phyloP scores from a whole-genome alignment of 305 asterid species.

The Ajuga reptans region DNA sequence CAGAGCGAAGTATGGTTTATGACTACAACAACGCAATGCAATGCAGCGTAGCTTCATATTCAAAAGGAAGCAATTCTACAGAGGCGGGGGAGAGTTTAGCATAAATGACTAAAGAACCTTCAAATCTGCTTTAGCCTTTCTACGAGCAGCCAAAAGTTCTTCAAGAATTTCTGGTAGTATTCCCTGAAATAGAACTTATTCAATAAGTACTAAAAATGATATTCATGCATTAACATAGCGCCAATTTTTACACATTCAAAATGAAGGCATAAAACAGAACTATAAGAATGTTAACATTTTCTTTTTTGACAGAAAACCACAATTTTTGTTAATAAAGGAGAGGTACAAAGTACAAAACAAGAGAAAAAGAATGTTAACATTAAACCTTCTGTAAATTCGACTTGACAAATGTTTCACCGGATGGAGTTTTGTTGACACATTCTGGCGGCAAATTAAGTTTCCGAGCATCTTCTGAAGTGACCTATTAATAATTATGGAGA shows the following conservation, averaged over 20 bases:
- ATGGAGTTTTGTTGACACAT: conserved; percentile 79
- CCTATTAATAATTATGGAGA: conserved; percentile 40
- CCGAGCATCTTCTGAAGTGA: conserved; percentile 70
- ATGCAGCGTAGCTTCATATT: conserved; percentile 3
- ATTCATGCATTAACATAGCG: conserved; percentile 5
- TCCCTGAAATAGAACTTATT: conserved; percentile 48
- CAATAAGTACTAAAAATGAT: conserved; percentile 8
- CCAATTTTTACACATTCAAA: neutral
- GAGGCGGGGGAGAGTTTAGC: neutral
- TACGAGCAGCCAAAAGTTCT: conserved; percentile 93
- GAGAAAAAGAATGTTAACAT: conserved; percentile 6
- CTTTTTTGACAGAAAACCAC: too few species aligned
- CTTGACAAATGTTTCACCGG: conserved; percentile 94
- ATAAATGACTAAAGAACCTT: conserved; percentile 45
- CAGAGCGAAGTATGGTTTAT: neutral
- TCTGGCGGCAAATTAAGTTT: conserved; percentile 85
- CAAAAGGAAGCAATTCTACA: conserved; percentile 16
- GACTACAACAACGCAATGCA: neutral
- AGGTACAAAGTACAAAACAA: neutral
- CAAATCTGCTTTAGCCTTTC: conserved; percentile 93
- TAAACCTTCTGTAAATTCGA: conserved; percentile 79
- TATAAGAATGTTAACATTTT: too few species aligned
- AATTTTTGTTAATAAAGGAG: too few species aligned
- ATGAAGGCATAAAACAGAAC: too few species aligned
- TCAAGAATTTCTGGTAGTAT: conserved; percentile 98